Conservation (phyloP, 2,329 filamentous ascomycete genomes). For the Domatiomyces catenatus region DNA sequence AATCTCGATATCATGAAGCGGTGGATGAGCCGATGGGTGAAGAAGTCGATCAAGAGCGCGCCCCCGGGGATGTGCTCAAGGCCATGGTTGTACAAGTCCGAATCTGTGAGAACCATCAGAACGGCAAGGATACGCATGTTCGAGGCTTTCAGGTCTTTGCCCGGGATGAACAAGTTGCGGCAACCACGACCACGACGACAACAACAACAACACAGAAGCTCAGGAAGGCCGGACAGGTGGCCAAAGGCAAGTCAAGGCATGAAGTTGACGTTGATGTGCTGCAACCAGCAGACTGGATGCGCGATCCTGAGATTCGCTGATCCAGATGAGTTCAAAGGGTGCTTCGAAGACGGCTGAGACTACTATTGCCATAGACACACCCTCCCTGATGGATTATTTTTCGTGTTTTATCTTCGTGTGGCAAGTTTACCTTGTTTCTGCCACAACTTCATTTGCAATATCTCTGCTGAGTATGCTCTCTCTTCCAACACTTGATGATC, state of each 20-base stretch:
- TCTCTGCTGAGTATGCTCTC: no score
- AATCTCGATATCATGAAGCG: constrained; percentile 15
- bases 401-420: no score
- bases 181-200: no score
- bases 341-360: no score
- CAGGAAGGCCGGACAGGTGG: constrained; percentile 10
- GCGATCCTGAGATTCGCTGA: constrained; percentile 33
- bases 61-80: constrained; percentile 57
- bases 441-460: no score
- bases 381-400: neutral
- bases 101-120: constrained; percentile 93
- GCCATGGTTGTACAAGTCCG: constrained; percentile 83
- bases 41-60: constrained; percentile 12
- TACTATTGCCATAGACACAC: neutral
- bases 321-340: neutral
- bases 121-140: constrained; percentile 97
- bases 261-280: constrained; percentile 21
- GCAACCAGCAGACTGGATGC: constrained; percentile 35
- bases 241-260: constrained; percentile 7
- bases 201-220: constrained; percentile 1
- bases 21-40: constrained; percentile 15
- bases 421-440: no score
- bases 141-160: constrained; percentile 78
- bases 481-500: no score
- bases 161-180: constrained; percentile 23